Conservation (phyloP, 495 filamentous ascomycete species). For the Penicillium taxi region DNA sequence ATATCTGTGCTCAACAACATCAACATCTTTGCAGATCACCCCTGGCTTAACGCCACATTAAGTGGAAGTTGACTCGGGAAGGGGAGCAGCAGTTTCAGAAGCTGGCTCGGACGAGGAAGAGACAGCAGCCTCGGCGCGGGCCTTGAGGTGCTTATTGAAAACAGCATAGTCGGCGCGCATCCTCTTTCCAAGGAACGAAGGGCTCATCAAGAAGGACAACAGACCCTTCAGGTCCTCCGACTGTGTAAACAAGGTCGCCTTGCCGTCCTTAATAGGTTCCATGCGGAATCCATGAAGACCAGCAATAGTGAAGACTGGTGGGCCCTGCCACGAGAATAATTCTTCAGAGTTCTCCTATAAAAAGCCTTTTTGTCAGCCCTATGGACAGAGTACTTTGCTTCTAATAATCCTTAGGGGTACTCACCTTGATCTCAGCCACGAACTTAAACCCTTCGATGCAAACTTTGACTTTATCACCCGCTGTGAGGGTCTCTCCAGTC, state of each 20-base stretch:
- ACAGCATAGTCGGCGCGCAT: conserved; percentile 15
- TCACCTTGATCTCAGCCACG: conserved; percentile 19
- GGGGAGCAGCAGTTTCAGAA: no score
- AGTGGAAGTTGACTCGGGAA: no score
- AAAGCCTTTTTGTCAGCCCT: neutral
- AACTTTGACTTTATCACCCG: conserved; percentile 17
- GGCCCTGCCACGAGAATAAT: conserved; percentile 24
- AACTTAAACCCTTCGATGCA: conserved; percentile 24
- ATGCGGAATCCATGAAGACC: conserved; percentile 20
- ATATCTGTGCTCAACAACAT: no score
- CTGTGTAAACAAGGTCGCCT: conserved; percentile 22
- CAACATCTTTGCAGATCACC: no score
- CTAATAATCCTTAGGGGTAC: no score
- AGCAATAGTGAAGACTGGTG: conserved; percentile 21
- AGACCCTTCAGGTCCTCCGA: conserved; percentile 18
- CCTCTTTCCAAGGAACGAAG: conserved; percentile 17
- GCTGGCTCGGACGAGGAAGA: no score
- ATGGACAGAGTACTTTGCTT: neutral
- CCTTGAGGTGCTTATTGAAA: conserved; percentile 21
- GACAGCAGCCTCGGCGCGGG: conserved; percentile 9
- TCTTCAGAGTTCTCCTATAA: conserved; percentile 17
- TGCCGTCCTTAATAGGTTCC: conserved; percentile 17
- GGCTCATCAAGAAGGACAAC: conserved; percentile 17
- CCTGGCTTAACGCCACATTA: no score
- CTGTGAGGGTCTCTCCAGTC: conserved; percentile 5